Evolutionary conservation across 1,139 yeast species (phyloP), one percentile per base, ranked within the genome.

Genomic region (Protomyces gravidus): DNA sequence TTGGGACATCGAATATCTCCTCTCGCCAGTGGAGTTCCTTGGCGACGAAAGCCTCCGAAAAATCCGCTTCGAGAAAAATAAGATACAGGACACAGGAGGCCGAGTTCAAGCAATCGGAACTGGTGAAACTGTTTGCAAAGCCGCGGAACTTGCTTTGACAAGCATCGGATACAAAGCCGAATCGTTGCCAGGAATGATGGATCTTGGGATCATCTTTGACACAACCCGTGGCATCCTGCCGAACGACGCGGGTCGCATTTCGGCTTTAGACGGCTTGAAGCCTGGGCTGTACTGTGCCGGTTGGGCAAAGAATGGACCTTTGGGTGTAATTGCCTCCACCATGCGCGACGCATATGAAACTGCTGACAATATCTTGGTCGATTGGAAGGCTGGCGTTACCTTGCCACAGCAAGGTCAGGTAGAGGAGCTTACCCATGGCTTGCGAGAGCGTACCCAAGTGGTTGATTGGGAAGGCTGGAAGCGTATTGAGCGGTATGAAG

Each of bases 251-350:
- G 96, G 96, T 0, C 78, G 85, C 55, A 80, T 86, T 0, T 67
- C 79, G 13, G 69, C 73, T 15, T 61, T 62, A 0, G 65, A 68
- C 2, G 71, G 71, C 0, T 67, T 65, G 5, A 45, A 63, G 23
- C 75, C 77, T 0, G 87, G 90, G 0, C 74, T 88, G 65, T 92
- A 89, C 67, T 83, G 88, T 1, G 77, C 92, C 3, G 99, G 99
- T 0, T 92, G 99, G 99, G 85, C 90, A 59, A 83, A 86, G 63
- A 84, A 80, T 60, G 96, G 96, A 0, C 89, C 96, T 6, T 79
- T 81, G 39, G 99, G 99, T 0, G 95, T 89, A 4, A 92, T 92
- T 64, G 95, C 96, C 13, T 80, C 86, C 15, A 89, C 98, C 0
- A 88, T 92, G 87, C 79, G 85, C 78, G 94, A 88, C 63, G 80